Base-by-base conservation (phyloP, 352 stramenopile genomes). In the Globisporangium solare region DNA sequence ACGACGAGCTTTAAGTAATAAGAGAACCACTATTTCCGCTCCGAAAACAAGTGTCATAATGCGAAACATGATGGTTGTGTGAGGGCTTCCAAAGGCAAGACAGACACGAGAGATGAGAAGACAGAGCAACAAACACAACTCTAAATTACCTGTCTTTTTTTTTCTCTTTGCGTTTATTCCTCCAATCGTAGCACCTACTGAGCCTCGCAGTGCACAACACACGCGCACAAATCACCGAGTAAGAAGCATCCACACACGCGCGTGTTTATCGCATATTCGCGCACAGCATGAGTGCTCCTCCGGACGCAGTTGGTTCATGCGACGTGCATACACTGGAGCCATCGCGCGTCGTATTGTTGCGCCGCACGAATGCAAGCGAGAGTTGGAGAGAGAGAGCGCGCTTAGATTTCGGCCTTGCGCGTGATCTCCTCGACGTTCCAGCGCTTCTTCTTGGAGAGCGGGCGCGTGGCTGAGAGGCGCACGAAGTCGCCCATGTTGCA, bases 401-500 rank as follows among this genome's bases (percentile, higher is more conserved):
- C 47, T 76, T 95, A 95, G 60, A 89, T 59, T 63, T 93, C 81
- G 51, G 85, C 85, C 70, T 89, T 91, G 67, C 83, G 79, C 68
- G 85, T 90, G 71, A 95, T 92, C 66, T 95, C 79, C 18, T 95
- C 86, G 27, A 95, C 86, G 67, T 92, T 94, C 83, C 83, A 95
- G 67, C 70, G 86, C 67, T 95, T 95, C 63, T 73, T 73, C 81
- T 95, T 95, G 68, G 79, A 91, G 55, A 95, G 72, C 47, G 86
- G 86, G 13, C 86, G 83, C 56, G 83, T 93, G 27, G 56, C 46
- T 49, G 76, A 87, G 54, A 95, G 74, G 54, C 77, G 76, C 64
- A 95, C 86, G 37, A 88, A 79, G 77, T 95, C 86, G 63, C 85
- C 93, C 14, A 95, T 88, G 75, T 96, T 96, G 71, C 92, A 97